Evolutionary conservation across 257 asterid species (phyloP).

Genomic region (Capsicum baccatum): DNA sequence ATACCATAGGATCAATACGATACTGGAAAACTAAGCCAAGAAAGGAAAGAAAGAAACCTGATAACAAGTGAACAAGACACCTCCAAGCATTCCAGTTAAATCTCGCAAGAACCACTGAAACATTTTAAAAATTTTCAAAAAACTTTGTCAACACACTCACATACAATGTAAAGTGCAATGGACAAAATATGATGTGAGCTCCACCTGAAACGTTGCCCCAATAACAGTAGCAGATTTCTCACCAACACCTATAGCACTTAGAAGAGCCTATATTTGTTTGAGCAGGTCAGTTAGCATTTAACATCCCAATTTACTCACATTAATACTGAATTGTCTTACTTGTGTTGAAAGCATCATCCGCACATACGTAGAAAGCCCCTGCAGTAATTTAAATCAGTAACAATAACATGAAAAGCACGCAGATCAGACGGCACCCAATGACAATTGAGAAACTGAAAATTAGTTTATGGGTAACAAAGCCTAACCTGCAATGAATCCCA

Average conservation of each 20-base stretch:
- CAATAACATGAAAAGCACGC: neutral
- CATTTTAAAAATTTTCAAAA: slow-evolving; percentile 27
- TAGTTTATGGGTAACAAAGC: slow-evolving; percentile 6
- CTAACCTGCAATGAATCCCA: slow-evolving; percentile 97
- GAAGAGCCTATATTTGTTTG: slow-evolving; percentile 68
- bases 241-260: slow-evolving; percentile 98
- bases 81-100: slow-evolving; percentile 97
- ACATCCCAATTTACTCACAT: slow-evolving; percentile 26
- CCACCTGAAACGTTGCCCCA: slow-evolving; percentile 97
- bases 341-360: slow-evolving; percentile 97
- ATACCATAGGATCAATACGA: neutral
- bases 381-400: slow-evolving; percentile 27
- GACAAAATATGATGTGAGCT: neutral
- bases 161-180: neutral
- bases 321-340: slow-evolving; percentile 44
- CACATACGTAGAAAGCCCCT: slow-evolving; percentile 98
- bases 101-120: slow-evolving; percentile 95
- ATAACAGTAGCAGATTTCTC: slow-evolving; percentile 93
- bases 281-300: slow-evolving; percentile 8
- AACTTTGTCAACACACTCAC: neutral
- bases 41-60: slow-evolving; percentile 57
- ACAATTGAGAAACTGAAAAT: neutral
- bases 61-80: slow-evolving; percentile 84
- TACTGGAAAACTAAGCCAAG: neutral
- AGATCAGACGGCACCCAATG: neutral